These are phyloP conservation scores for Auriscalpium vulgare DNA, from an alignment of 768 basidiomycete genomes.

Conservation along the genomic window DNA sequence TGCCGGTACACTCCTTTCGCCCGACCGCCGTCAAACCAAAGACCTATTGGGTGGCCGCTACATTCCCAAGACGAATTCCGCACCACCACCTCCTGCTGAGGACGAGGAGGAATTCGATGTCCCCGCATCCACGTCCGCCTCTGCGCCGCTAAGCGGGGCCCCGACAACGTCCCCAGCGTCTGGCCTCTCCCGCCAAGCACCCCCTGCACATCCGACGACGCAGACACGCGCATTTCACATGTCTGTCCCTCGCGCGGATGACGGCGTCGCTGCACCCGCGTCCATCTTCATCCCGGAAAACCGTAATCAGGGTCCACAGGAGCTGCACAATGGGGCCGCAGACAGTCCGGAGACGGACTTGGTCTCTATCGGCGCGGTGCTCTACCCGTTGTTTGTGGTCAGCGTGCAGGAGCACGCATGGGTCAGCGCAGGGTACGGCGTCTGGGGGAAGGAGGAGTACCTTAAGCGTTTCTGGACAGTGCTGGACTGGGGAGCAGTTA, in stretches of 20 bases:
- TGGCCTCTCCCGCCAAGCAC: not conserved
- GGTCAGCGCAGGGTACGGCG: conserved; percentile 76
- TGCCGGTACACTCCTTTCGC: conserved; percentile 77
- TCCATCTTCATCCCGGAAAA: conserved; percentile 13
- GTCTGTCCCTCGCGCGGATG: not conserved
- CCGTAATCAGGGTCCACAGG: conserved; percentile 16
- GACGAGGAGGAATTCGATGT: not conserved
- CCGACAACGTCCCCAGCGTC: not conserved
- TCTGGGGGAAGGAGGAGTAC: conserved; percentile 89
- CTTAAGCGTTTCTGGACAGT: conserved; percentile 77
- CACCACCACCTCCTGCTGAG: not conserved
- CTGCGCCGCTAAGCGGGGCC: conserved; percentile 1
- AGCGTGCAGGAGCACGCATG: conserved; percentile 82
- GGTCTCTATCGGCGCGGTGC: conserved; percentile 36
- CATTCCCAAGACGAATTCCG: not conserved
- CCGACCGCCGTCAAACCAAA: conserved; percentile 15
- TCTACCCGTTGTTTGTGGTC: conserved; percentile 73
- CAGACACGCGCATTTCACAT: conserved; percentile 6
- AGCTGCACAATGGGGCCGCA: not conserved
- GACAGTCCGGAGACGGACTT: conserved; percentile 1
- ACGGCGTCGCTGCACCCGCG: not conserved
- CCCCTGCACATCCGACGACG: not conserved
- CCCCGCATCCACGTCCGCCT: not conserved
- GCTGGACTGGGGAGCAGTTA: conserved; percentile 67
- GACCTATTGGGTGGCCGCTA: conserved; percentile 4